Conservation (phyloP, 257 asterid species). For the Jacaranda mimosifolia region DNA sequence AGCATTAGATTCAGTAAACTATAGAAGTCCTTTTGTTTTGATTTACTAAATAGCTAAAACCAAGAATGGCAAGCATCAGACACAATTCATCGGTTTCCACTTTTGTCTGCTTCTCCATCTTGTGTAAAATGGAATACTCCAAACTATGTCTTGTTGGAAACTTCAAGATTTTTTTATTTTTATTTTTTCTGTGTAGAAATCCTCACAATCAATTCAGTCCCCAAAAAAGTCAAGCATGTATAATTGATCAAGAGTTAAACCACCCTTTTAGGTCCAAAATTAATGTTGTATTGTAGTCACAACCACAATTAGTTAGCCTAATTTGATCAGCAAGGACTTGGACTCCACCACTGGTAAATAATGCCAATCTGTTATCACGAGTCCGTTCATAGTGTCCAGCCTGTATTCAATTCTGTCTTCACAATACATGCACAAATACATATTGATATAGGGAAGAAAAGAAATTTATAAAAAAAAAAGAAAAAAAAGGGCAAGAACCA, state of each 20-base stretch:
- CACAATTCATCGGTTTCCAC: neutral
- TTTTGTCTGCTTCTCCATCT: too few relatives aligned
- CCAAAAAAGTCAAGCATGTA: neutral
- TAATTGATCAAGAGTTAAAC: neutral
- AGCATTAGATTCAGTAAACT: too few relatives aligned
- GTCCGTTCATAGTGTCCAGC: neutral
- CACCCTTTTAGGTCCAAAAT: too few relatives aligned
- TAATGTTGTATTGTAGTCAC: too few relatives aligned
- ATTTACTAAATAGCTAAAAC: too few relatives aligned
- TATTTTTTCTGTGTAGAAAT: too few relatives aligned
- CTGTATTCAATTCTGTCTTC: neutral
- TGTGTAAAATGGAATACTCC: neutral
- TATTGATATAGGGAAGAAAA: neutral
- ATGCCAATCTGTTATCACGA: constrained; percentile 25
- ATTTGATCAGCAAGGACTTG: neutral
- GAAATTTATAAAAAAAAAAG: too few relatives aligned
- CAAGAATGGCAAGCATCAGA: neutral
- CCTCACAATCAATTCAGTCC: too few relatives aligned
- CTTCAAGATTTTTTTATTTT: too few relatives aligned
- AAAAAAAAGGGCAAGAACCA: too few relatives aligned
- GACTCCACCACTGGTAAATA: constrained; percentile 6
- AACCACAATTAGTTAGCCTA: too few relatives aligned
- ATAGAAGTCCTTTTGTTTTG: too few relatives aligned
- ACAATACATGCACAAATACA: neutral
- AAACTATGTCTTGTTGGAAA: neutral